Base-by-base conservation (phyloP, 768 basidiomycete species). In the Lactarius psammicola region DNA sequence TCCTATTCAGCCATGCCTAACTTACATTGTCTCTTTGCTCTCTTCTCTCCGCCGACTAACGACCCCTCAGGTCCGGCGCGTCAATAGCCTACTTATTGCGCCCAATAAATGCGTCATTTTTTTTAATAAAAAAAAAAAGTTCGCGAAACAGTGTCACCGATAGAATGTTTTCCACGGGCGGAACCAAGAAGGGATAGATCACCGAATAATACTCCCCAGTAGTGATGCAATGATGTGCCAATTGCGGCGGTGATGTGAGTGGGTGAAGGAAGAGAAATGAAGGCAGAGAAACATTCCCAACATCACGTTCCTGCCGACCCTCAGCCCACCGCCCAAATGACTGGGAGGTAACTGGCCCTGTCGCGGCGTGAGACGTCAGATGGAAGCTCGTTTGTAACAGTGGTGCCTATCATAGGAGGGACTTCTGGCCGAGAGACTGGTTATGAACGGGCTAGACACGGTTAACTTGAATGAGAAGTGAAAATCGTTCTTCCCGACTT, bases 381-480 rank as follows among this genome's bases (percentile, higher is more conserved):
- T 30, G 28, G 26, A 54, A 56, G 20, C 4, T 15, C 18, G 31
- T 10, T 34, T 18, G 28, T 11, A 15, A 46, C n/a, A 11, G 26
- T 20, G 54, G 54, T 10, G 30, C 18, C 28, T n/a, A n/a, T 55
- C 15, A 11, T 9, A 31, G 30, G 28, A 55, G 26, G 8, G n/a
- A 56, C 10, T 62, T 49, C 56, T 62, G 59, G 54, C 55, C 54
- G 28, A 56, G 57, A 56, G 30, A 62, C 56, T 60, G 57, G 64
- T 67, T 44, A 66, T 70, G 64, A 68, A 68, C 56, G 61, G 67
- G 44, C 62, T 63, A 53, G 62, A 56, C 36, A 65, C 65, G 28
- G 33, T 90, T 84, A 95, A 49, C 4, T 4, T 13, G 46, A 13
- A 87, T 94, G 94, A 77, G 92, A 79, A 68, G 95, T 95, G 93